Percentiles rank a stretch among this genome's conserved stretches.
phyloP scores from a whole-genome alignment of 148 eudicot species.

The Amaranthus hypochondriacus region DNA sequence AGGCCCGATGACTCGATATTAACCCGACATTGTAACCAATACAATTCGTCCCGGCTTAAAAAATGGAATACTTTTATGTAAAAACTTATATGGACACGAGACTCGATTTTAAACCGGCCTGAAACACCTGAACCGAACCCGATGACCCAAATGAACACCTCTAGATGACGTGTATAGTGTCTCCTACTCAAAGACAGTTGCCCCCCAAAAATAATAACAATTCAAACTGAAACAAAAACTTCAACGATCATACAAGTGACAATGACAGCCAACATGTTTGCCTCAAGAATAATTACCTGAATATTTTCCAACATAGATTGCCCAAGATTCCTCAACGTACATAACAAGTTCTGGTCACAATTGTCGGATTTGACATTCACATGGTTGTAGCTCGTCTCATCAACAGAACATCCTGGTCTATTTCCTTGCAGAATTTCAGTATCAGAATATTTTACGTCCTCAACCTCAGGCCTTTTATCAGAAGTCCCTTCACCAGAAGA shows the following conservation, averaged over 20 bases:
- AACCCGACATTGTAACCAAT: no score
- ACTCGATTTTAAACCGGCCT: no score
- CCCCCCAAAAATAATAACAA: background rate
- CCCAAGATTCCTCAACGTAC: constrained; percentile 69
- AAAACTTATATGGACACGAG: no score
- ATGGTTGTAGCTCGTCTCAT: constrained; percentile 23
- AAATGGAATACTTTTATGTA: no score
- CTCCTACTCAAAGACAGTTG: no score
- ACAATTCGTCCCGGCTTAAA: no score
- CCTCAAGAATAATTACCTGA: constrained; percentile 51
- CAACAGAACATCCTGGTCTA: constrained; percentile 27
- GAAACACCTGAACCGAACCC: no score
- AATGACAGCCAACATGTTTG: background rate
- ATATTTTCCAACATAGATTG: constrained; percentile 90
- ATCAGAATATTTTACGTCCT: constrained; percentile 34
- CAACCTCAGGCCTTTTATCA: constrained; percentile 34
- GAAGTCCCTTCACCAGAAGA: constrained; percentile 49
- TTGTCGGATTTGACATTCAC: constrained; percentile 45
- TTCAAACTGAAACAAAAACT: background rate
- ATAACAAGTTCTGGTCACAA: constrained; percentile 54
- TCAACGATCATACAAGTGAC: background rate
- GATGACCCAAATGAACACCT: no score
- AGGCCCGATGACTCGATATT: no score
- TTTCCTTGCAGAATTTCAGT: constrained; percentile 26
- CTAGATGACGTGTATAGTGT: no score